Conservation (phyloP, 2,329 filamentous ascomycete species). For the Pseudocercospora fijiensis region DNA sequence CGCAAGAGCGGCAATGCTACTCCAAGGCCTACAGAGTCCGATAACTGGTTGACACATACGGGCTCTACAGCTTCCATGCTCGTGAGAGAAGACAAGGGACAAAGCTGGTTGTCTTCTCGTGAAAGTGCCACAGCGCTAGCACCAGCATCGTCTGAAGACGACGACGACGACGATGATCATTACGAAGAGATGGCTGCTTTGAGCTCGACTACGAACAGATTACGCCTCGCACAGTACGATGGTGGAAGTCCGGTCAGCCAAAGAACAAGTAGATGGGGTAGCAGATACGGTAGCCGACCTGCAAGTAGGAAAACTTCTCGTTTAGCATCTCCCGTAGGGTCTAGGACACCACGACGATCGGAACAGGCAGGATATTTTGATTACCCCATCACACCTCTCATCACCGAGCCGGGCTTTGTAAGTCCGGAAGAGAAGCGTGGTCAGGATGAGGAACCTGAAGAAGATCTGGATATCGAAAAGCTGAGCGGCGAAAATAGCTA, state of each 20-base stretch:
- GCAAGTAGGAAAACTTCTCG: slow-evolving; percentile 43
- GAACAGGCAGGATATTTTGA: slow-evolving; percentile 35
- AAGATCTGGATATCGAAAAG: slow-evolving; percentile 51
- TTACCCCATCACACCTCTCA: slow-evolving; percentile 11
- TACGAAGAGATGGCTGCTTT: slow-evolving; percentile 38
- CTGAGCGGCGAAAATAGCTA: slow-evolving; percentile 53
- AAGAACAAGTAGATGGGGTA: slow-evolving; percentile 35
- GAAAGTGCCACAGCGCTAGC: slow-evolving; percentile 49
- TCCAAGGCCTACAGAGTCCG: slow-evolving; percentile 29
- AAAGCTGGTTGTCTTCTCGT: slow-evolving; percentile 59
- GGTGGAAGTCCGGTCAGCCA: slow-evolving; percentile 22
- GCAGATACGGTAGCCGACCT: slow-evolving; percentile 40
- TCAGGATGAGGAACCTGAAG: slow-evolving; percentile 39
- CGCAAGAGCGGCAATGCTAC: slow-evolving; percentile 21
- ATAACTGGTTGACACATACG: slow-evolving; percentile 61
- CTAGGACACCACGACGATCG: slow-evolving; percentile 37
- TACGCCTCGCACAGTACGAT: slow-evolving; percentile 21
- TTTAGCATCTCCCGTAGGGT: slow-evolving; percentile 41
- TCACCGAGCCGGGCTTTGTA: slow-evolving; percentile 53
- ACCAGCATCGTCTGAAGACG: slow-evolving; percentile 24
- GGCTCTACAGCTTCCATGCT: slow-evolving; percentile 58
- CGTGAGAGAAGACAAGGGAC: slow-evolving; percentile 61
- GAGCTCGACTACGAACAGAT: slow-evolving; percentile 29
- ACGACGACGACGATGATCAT: slow-evolving; percentile 35
- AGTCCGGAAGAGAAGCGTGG: slow-evolving; percentile 36